A percentile compares a stretch with the other conserved stretches of the same genome.
Evolutionary conservation across 2,329 filamentous ascomycete species (phyloP).

Genomic region (Aureobasidium sp.): DNA sequence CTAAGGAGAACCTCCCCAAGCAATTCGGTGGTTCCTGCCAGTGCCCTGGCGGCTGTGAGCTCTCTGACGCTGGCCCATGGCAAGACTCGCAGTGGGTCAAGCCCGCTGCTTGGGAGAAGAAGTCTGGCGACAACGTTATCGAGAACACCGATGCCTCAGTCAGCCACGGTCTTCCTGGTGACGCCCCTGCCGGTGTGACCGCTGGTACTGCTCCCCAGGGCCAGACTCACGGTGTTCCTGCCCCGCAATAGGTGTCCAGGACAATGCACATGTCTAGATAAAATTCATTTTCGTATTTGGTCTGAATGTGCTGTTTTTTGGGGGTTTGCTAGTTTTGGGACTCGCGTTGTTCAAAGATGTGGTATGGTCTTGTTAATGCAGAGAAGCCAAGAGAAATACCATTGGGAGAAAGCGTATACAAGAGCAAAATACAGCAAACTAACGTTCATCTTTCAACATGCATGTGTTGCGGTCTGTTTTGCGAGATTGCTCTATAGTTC

Average conservation of each 20-base stretch:
- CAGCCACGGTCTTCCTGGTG: slow-evolving; percentile 10
- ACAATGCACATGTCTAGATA: background rate
- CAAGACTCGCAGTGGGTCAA: slow-evolving; percentile 59
- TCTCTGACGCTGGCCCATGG: slow-evolving; percentile 92
- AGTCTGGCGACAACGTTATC: slow-evolving; percentile 23
- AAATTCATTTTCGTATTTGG: background rate
- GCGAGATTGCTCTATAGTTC: background rate
- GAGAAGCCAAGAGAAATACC: background rate
- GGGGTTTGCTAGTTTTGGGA: background rate
- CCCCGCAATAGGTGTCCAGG: background rate
- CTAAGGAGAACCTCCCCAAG: slow-evolving; percentile 82
- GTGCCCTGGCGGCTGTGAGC: slow-evolving; percentile 72
- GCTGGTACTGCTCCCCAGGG: slow-evolving; percentile 11
- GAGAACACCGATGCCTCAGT: slow-evolving; percentile 24
- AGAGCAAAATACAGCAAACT: too few species aligned
- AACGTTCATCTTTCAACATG: background rate
- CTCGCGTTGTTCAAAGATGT: background rate
- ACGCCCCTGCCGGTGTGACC: background rate
- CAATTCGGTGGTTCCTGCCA: slow-evolving; percentile 77
- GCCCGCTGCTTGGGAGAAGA: slow-evolving; percentile 46
- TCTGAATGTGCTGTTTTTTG: background rate
- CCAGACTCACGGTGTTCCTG: slow-evolving; percentile 7
- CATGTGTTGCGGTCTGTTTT: background rate
- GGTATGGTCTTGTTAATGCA: background rate
- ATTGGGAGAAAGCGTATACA: background rate